Percentiles rank a stretch among this genome's conserved stretches.
phyloP scores from a whole-genome alignment of 345 rosid species.

The Rhizophora apiculata region DNA sequence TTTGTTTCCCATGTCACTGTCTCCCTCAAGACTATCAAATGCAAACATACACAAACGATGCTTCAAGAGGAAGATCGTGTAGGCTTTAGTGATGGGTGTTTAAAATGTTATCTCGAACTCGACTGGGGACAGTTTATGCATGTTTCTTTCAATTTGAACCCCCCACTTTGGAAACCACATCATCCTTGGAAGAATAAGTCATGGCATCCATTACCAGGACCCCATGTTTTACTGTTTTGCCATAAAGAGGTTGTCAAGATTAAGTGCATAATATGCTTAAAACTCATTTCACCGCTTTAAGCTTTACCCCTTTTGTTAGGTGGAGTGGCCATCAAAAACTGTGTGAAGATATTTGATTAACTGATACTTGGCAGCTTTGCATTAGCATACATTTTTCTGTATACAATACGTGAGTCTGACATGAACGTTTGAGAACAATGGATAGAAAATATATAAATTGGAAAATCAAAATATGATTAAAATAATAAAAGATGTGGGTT shows the following conservation, averaged over 20 bases:
- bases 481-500: background rate
- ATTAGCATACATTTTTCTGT: background rate
- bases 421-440: background rate
- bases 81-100: background rate
- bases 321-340: background rate
- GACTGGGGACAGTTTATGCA: background rate
- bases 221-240: background rate
- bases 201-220: background rate
- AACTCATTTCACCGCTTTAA: background rate
- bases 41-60: no score
- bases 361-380: background rate
- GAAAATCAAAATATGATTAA: background rate
- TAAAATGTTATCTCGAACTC: background rate
- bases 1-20: background rate
- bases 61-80: background rate
- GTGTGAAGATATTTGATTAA: background rate
- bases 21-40: background rate
- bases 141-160: conserved; percentile 9
- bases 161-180: conserved; percentile 12
- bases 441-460: background rate
- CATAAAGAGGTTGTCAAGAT: background rate
- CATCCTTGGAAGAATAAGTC: background rate
- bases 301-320: background rate
- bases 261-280: background rate
- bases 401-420: background rate